A percentile compares a stretch with the other conserved stretches of the same genome.
Conservation (phyloP, 1,284 basidiomycete genomes). For the Microbotryum scabiosae region DNA sequence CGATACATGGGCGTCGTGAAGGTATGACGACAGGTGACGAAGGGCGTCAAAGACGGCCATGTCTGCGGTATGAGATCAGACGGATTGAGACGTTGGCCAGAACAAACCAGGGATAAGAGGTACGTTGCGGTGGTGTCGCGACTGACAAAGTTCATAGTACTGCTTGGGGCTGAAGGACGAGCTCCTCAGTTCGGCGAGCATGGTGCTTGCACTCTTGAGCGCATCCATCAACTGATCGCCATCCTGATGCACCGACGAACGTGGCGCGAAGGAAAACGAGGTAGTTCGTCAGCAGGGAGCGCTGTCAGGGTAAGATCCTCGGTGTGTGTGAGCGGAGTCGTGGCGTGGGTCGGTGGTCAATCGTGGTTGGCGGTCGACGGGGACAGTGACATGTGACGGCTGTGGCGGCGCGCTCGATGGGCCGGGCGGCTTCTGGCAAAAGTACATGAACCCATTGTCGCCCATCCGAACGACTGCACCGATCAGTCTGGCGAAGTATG, state of each 20-base stretch:
- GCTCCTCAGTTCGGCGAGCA: conserved; percentile 88
- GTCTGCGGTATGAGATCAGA: conserved; percentile 48
- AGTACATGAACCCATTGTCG: too few species aligned
- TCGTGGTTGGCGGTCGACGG: too few species aligned
- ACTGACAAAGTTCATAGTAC: conserved; percentile 88
- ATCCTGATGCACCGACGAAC: conserved; percentile 49
- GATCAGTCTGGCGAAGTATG: too few species aligned
- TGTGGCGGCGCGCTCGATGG: too few species aligned
- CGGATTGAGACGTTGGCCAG: too few species aligned
- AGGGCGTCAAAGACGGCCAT: conserved; percentile 95
- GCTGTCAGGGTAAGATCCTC: neutral
- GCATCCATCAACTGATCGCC: conserved; percentile 94
- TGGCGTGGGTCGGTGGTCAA: too few species aligned
- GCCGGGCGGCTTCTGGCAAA: too few species aligned
- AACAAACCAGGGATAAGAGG: neutral
- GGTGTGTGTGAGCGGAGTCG: too few species aligned
- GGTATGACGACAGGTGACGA: conserved; percentile 67
- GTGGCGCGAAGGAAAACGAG: neutral
- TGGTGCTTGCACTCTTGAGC: conserved; percentile 84
- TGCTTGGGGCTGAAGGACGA: conserved; percentile 83
- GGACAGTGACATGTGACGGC: too few species aligned
- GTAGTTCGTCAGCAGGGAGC: neutral
- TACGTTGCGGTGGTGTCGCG: neutral
- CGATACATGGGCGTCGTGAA: conserved; percentile 83
- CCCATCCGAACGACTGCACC: too few species aligned